Evolutionary conservation across 2,329 filamentous ascomycete species (phyloP).

Genomic region (Domatiomyces globalis): DNA sequence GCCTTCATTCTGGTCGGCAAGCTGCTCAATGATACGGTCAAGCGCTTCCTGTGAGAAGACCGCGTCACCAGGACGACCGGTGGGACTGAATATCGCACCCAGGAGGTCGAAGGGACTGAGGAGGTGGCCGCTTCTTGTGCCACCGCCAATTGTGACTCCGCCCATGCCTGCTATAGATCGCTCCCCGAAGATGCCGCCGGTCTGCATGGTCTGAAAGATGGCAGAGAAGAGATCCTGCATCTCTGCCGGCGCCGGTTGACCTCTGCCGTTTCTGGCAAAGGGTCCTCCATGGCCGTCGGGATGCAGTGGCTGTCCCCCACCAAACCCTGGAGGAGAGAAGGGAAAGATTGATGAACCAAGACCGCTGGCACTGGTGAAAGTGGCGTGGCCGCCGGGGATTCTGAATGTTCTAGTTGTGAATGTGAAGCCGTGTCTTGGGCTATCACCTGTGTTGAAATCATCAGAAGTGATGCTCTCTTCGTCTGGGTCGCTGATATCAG

Average conservation of each 20-base stretch:
- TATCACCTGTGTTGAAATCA: conserved; percentile 13
- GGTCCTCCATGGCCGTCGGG: not conserved
- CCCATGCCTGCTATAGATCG: not conserved
- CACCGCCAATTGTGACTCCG: conserved; percentile 1
- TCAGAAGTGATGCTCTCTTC: conserved; percentile 23
- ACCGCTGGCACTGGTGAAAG: not conserved
- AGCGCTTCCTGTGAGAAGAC: conserved; percentile 85
- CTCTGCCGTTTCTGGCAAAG: not conserved
- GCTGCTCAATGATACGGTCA: conserved; percentile 70
- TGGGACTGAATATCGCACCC: conserved; percentile 26
- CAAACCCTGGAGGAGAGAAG: not conserved
- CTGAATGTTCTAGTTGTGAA: conserved; percentile 13
- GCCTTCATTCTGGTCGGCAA: conserved; percentile 67
- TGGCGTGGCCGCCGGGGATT: not conserved
- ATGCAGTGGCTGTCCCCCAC: not conserved
- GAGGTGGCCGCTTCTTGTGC: conserved; percentile 2
- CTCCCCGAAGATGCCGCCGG: not conserved
- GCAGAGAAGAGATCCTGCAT: conserved; percentile 15
- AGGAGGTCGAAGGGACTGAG: conserved; percentile 34
- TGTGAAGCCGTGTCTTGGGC: conserved; percentile 12
- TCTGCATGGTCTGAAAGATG: conserved; percentile 15
- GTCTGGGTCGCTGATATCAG: conserved; percentile 33
- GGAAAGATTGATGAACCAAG: not conserved
- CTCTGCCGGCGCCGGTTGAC: conserved; percentile 4
- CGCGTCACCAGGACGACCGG: conserved; percentile 52